Conservation (phyloP, 176 grass and related monocot genomes). For the Zea luxurians region DNA sequence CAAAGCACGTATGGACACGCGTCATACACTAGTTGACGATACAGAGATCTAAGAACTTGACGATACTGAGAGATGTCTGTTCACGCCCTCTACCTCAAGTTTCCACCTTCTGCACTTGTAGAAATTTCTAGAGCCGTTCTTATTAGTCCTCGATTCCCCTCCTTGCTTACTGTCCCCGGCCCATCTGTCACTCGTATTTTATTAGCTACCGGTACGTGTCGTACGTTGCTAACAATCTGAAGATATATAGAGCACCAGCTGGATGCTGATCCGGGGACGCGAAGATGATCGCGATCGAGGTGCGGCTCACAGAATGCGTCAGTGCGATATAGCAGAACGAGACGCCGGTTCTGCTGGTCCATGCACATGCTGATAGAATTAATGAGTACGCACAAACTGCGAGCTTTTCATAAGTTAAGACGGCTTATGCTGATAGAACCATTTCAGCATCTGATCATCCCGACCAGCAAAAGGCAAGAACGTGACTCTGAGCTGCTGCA, state of each 20-base stretch:
- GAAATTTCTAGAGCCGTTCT: too few relatives aligned
- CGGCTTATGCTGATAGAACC: too few relatives aligned
- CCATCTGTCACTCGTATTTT: not conserved
- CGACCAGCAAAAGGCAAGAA: constrained; percentile 1
- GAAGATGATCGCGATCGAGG: not conserved
- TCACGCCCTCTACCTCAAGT: too few relatives aligned
- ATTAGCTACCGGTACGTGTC: not conserved
- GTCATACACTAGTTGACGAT: too few relatives aligned
- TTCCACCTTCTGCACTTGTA: too few relatives aligned
- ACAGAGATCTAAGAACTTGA: too few relatives aligned
- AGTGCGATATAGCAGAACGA: not conserved
- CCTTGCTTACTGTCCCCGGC: not conserved
- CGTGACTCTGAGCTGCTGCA: not conserved
- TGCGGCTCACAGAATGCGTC: not conserved
- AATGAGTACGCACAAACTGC: not conserved
- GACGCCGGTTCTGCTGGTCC: not conserved
- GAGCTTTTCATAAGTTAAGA: too few relatives aligned
- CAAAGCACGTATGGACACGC: too few relatives aligned
- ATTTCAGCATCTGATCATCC: too few relatives aligned
- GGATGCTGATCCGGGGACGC: not conserved
- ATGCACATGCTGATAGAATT: not conserved
- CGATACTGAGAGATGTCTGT: too few relatives aligned
- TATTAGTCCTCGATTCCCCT: too few relatives aligned
- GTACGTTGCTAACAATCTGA: not conserved
- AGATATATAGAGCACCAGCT: not conserved